Conservation (phyloP, 2,329 filamentous ascomycete species). For the Colletotrichum orbiculare region DNA sequence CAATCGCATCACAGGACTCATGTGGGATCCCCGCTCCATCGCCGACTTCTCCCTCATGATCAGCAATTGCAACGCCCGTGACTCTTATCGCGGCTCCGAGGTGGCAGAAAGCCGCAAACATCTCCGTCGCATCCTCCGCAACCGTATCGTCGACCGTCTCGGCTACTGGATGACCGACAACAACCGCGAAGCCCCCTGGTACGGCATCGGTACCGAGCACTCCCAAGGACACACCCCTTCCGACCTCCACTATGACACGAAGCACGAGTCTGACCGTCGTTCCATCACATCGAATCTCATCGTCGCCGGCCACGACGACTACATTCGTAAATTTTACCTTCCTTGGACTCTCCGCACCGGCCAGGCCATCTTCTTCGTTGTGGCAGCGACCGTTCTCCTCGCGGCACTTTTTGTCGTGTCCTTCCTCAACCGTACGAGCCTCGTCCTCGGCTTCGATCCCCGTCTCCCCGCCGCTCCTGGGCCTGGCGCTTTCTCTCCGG, state of each 20-base stretch:
- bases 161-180: conserved; percentile 86
- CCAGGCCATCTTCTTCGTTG: conserved; percentile 73
- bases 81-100: conserved; percentile 78
- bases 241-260: conserved; percentile 36
- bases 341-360: conserved; percentile 80
- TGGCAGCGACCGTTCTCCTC: conserved; percentile 70
- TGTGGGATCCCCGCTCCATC: conserved; percentile 86
- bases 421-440: conserved; percentile 75
- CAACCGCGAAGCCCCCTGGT: conserved; percentile 75
- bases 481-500: conserved; percentile 78
- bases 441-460: conserved; percentile 79
- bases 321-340: conserved; percentile 70
- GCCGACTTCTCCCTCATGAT: conserved; percentile 84
- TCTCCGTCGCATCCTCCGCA: conserved; percentile 64
- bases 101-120: conserved; percentile 63
- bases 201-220: conserved; percentile 76
- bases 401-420: conserved; percentile 80
- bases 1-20: conserved; percentile 75
- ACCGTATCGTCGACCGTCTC: conserved; percentile 75
- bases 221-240: conserved; percentile 37
- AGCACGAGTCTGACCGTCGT: conserved; percentile 41
- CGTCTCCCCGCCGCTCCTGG: conserved; percentile 69
- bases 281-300: conserved; percentile 42
- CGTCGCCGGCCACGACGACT: conserved; percentile 57
- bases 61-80: conserved; percentile 81